A percentile compares a stretch with the other conserved stretches of the same genome.
These are phyloP conservation scores for Jaenimonas drosophilae DNA, from an alignment of 208 protist species.

Conservation along the genomic window DNA sequence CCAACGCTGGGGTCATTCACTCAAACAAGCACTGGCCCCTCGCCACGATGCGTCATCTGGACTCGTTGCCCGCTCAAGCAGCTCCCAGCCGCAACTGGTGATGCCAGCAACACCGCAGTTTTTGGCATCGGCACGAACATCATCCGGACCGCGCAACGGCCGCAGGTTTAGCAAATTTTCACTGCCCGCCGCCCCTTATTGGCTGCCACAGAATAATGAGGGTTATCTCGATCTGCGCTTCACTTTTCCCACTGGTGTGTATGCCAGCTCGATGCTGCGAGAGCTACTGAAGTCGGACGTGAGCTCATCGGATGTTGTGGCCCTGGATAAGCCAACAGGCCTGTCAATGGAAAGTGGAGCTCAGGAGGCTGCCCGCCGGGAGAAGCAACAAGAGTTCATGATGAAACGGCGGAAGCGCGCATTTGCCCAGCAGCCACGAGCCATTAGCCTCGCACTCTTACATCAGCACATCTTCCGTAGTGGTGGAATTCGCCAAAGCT, in stretches of 20 bases:
- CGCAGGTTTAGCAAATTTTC: constrained; percentile 1
- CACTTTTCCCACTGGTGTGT: constrained; percentile 48
- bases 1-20: constrained; percentile 39
- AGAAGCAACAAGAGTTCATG: constrained; percentile 35
- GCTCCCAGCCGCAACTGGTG: neutral
- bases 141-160: neutral
- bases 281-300: constrained; percentile 83
- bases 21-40: too few species aligned
- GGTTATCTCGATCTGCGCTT: constrained; percentile 48
- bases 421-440: constrained; percentile 35
- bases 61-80: neutral
- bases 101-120: neutral
- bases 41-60: neutral
- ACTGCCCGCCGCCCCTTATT: constrained; percentile 51
- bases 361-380: constrained; percentile 39
- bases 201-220: constrained; percentile 50
- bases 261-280: constrained; percentile 68
- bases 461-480: constrained; percentile 85
- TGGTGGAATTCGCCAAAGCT: constrained; percentile 54
- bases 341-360: neutral
- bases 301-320: constrained; percentile 60
- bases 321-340: constrained; percentile 32
- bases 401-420: constrained; percentile 34
- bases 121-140: neutral
- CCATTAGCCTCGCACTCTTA: constrained; percentile 62